Conservation (phyloP, 164 flowering plant genomes). For the Stephania yunnanensis region DNA sequence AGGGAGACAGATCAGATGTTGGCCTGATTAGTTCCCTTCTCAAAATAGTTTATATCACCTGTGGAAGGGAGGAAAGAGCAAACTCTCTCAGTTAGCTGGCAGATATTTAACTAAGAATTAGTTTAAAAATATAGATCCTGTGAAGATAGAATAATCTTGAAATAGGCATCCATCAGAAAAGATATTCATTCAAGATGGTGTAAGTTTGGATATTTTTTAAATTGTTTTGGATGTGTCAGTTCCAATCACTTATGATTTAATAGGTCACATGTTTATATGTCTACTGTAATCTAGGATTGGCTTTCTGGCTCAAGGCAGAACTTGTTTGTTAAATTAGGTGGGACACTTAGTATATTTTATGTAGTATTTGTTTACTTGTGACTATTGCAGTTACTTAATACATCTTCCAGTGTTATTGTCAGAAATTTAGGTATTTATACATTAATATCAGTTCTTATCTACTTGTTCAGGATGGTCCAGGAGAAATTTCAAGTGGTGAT, state of each 20-base stretch:
- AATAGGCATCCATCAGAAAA: background rate
- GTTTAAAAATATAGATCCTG: background rate
- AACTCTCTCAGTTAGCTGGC: background rate
- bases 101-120: background rate
- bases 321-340: background rate
- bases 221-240: too few relatives aligned
- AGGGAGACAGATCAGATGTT: too few relatives aligned
- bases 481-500: conserved; percentile 12
- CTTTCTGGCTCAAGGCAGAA: background rate
- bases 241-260: too few relatives aligned
- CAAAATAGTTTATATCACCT: background rate
- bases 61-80: background rate
- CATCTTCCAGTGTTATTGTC: background rate
- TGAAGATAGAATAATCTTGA: background rate
- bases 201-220: background rate
- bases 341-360: background rate
- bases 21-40: too few relatives aligned
- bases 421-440: background rate
- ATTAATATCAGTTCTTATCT: conserved; percentile 6
- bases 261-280: too few relatives aligned
- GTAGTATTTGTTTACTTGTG: background rate
- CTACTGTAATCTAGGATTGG: background rate
- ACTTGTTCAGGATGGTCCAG: conserved; percentile 19
- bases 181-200: background rate
- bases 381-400: background rate